Base-by-base conservation (phyloP, 2,329 filamentous ascomycete genomes). In the Trichoderma asperellum region DNA sequence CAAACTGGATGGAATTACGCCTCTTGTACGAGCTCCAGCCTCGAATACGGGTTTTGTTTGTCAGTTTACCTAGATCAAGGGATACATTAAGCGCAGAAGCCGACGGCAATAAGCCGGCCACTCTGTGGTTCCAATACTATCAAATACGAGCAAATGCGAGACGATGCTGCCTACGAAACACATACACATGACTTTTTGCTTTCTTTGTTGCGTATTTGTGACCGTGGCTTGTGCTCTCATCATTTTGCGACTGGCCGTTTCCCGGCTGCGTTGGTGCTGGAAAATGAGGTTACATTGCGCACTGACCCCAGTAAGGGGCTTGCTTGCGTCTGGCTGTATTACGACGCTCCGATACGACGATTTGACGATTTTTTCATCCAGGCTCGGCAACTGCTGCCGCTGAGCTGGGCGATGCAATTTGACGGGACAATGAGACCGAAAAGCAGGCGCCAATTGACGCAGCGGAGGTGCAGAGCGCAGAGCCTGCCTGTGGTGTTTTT, bases 1-100 rank as follows among this genome's bases (percentile, higher is more conserved):
- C 34, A 29, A 29, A 43, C 65, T 61, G 65, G 60, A 64, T 58
- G 59, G 53, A 64, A 52, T 56, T 32, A 34, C 40, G 49, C 37
- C 37, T 57, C 34, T 32, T 32, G 21, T 57, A 65, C 35, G 63
- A 66, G 53, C 12, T 35, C n/a, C 55, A 55, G 24, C 55, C 6
- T 57, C 55, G 55, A 14, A 56, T 5, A 11, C 18, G 62, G 18
- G 29, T 59, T 59, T 35, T 55, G 53, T 32, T 57, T 53, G 43
- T 52, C 56, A 27, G n/a, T 49, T 49, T 58, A 69, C 60, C 43
- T 69, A 69, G 58, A 69, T 69, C 63, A 49, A 64, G 37, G 53
- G 60, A 69, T 59, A 43, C 12, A 32, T 49, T 27, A 64, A 56
- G 53, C 53, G 29, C 53, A 34, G 53, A 56, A 32, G 29, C 6